Evolutionary conservation across 2,329 filamentous ascomycete genomes (phyloP), one percentile per base, ranked within the genome.

Genomic region (Pleoardoris graminearum): DNA sequence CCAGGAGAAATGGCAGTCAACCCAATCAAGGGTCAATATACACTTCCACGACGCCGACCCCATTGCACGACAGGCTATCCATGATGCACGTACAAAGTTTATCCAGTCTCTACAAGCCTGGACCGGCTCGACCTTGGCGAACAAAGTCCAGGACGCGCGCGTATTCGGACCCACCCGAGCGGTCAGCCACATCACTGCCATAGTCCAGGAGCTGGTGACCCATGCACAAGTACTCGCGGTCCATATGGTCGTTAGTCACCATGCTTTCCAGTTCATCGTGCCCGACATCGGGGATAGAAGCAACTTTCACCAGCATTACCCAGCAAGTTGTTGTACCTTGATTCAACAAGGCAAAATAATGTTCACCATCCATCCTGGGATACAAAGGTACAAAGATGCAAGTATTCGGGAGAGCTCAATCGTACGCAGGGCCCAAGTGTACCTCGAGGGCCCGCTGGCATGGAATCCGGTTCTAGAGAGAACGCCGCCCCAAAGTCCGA

Each of bases 161-260:
- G n/a, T n/a, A n/a, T n/a, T n/a, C n/a, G n/a, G n/a, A n/a, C n/a
- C n/a, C n/a, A n/a, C n/a, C n/a, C n/a, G n/a, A n/a, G n/a, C n/a
- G n/a, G n/a, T n/a, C n/a, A n/a, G n/a, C n/a, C n/a, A n/a, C n/a
- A n/a, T n/a, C n/a, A n/a, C n/a, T n/a, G n/a, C n/a, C 14, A 21
- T 3, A 19, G 46, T 49, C 4, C 7, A 41, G 32, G 21, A 25
- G 25, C 29, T 50, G 3, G 17, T 50, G 2, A 50, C 41, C n/a
- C 7, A 45, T 37, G 48, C 48, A 16, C 32, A 45, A 23, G 29
- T 51, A 12, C 12, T 45, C 19, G 48, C 48, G 11, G 5, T 43
- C 14, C 25, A 33, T 16, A 32, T 32, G 37, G 27, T 23, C 19
- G n/a, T 16, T 14, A 27, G 42, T 19, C 11, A 8, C 17, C 47